Evolutionary conservation across 2,329 filamentous ascomycete genomes (phyloP).

Genomic region (Aspergillus felis): DNA sequence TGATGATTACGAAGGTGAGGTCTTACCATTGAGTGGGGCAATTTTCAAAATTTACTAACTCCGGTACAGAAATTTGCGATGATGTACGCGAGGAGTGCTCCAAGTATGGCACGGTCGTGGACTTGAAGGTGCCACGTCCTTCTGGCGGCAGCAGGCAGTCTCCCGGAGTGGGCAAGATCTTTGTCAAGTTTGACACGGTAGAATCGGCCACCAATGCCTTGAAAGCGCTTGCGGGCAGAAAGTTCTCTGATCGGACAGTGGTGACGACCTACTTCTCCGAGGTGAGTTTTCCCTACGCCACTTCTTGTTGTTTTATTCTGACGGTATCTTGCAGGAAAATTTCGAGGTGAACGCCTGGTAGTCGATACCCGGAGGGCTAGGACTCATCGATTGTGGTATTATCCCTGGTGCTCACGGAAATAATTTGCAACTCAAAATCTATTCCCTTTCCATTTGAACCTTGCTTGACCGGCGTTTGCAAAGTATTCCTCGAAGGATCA

Average conservation of each 20-base stretch:
- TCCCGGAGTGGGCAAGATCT: conserved; percentile 94
- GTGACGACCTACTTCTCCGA: conserved; percentile 96
- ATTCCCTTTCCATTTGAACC: not conserved
- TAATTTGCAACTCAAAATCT: not conserved
- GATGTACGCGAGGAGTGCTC: conserved; percentile 89
- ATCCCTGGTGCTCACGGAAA: not conserved
- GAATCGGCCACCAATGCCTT: conserved; percentile 81
- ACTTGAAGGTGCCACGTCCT: conserved; percentile 91
- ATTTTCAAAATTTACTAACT: conserved; percentile 4
- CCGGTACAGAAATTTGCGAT: conserved; percentile 78
- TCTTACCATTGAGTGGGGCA: not conserved
- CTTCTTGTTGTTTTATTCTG: conserved; percentile 19
- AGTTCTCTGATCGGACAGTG: conserved; percentile 94
- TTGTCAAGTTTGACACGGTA: conserved; percentile 79
- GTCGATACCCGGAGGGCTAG: conserved; percentile 9
- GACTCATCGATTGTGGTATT: not conserved
- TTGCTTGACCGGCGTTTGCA: not conserved
- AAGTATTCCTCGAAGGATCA: not conserved
- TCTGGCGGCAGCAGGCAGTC: conserved; percentile 77
- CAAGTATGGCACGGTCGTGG: conserved; percentile 81
- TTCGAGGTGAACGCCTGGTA: conserved; percentile 91
- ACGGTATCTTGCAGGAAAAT: conserved; percentile 62
- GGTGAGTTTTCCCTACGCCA: conserved; percentile 47
- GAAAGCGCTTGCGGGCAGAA: conserved; percentile 84
- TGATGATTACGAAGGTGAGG: conserved; percentile 88